A percentile compares a stretch with the other conserved stretches of the same genome.
Conservation (phyloP, 176 grass and related monocot genomes). For the Oryza brachyantha region DNA sequence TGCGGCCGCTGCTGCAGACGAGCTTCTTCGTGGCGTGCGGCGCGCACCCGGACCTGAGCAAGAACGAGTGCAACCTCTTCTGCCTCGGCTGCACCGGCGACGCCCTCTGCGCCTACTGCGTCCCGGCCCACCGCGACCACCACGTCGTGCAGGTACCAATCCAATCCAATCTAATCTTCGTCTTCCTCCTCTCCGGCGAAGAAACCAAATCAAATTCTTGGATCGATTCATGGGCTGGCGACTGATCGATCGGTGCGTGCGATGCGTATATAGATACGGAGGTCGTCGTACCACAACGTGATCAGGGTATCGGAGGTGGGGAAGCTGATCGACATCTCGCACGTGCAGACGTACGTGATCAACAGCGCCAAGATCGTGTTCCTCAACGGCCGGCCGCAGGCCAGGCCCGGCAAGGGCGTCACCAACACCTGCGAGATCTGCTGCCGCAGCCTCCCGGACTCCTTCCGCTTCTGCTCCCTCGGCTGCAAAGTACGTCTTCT, state of each 20-base stretch:
- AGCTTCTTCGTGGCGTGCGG: conserved; percentile 62
- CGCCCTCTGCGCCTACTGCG: conserved; percentile 65
- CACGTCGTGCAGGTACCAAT: conserved; percentile 49
- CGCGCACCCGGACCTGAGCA: conserved; percentile 53
- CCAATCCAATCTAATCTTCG: too few species aligned
- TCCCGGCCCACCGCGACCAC: conserved; percentile 53
- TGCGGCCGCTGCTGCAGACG: conserved; percentile 56
- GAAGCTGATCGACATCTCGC: conserved; percentile 65
- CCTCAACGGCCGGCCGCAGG: conserved; percentile 72
- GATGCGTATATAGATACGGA: conserved; percentile 42
- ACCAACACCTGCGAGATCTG: conserved; percentile 64
- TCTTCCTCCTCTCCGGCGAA: too few species aligned
- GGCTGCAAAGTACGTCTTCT: conserved; percentile 54
- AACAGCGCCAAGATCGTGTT: conserved; percentile 85
- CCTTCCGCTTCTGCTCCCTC: conserved; percentile 76
- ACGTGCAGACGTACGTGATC: conserved; percentile 86
- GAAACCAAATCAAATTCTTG: background rate
- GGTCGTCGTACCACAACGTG: conserved; percentile 88
- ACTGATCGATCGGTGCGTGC: too few species aligned
- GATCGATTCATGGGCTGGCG: too few species aligned
- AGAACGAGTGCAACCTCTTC: conserved; percentile 87
- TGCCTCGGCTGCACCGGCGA: conserved; percentile 49
- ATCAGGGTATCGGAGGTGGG: conserved; percentile 71
- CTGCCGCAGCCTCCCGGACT: conserved; percentile 68
- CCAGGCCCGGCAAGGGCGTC: conserved; percentile 50